Evolutionary conservation across 495 filamentous ascomycete species (phyloP), one percentile per base, ranked within the genome.

Genomic region (Lichina pygmaea): DNA sequence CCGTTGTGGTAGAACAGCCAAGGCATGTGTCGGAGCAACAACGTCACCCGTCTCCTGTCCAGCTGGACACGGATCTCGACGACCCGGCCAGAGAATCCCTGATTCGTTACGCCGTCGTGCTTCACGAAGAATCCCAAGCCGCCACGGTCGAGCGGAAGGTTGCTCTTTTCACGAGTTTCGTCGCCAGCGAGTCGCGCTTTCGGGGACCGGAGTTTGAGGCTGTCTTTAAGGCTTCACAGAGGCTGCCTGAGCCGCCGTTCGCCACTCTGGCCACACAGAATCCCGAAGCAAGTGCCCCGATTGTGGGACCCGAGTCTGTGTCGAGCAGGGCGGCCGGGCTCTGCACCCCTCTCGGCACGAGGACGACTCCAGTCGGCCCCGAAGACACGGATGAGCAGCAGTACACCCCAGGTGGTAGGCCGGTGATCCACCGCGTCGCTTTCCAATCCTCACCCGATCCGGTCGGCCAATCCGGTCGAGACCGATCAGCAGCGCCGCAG

Each of bases 31-130:
- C 24, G 24, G 24, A 24, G 36, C 11, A 39, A 15, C 11, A 39
- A 3, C 36, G 36, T 39, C 13, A 16, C 45, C 55, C 24, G 45
- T 44, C 6, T 52, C 51, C 32, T 43, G 54, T 24, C 24, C 24
- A 24, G 24, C 24, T 24, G 10, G 42, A 52, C 36, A 46, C 51
- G 0, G 54, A 53, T 32, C 48, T 58, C 36, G 49, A 56, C 41
- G 47, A 50, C n/a, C 56, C 54, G 54, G 56, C 53, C 47, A 53
- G 40, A 4, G 49, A 46, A 5, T 56, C 55, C 17, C 36, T 58
- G n/a, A 49, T 54, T 34, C 46, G 56, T 30, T 58, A 55, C 41
- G 47, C 52, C 33, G 44, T 31, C 17, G 57, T 58, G 53, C 37
- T 58, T 9, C 46, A 50, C 33, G 42, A 41, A 8, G 56, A 57